Conservation (phyloP, 1,284 basidiomycete genomes). For the Ceraceosorus guamensis region DNA sequence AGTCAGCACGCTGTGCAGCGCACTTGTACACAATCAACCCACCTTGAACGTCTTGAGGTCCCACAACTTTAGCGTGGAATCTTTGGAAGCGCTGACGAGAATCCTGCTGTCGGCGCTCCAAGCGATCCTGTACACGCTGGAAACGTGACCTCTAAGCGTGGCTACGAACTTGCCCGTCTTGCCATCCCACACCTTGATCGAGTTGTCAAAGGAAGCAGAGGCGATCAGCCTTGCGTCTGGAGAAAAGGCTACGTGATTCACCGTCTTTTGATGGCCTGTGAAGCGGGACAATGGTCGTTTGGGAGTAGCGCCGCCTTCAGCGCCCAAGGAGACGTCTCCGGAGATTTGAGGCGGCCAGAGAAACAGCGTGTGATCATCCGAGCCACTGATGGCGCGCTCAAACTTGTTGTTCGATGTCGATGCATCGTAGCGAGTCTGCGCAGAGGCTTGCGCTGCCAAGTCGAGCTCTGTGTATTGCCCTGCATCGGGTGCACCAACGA, state of each 20-base stretch:
- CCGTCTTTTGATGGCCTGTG: constrained; percentile 90
- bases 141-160: constrained; percentile 84
- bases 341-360: constrained; percentile 42
- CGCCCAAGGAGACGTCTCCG: constrained; percentile 64
- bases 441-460: constrained; percentile 10
- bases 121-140: constrained; percentile 83
- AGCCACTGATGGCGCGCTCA: constrained; percentile 66
- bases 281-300: constrained; percentile 80
- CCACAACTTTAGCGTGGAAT: constrained; percentile 65
- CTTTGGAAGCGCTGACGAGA: constrained; percentile 88
- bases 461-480: constrained; percentile 19
- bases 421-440: constrained; percentile 59
- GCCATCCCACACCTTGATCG: constrained; percentile 76
- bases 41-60: constrained; percentile 59
- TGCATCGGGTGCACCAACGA: constrained; percentile 79
- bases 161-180: constrained; percentile 67
- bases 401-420: constrained; percentile 56
- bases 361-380: constrained; percentile 72
- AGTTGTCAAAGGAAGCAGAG: constrained; percentile 83
- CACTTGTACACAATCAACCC: constrained; percentile 23
- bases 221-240: constrained; percentile 89
- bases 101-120: constrained; percentile 92
- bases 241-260: constrained; percentile 89
- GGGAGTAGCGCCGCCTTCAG: constrained; percentile 61
- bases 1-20: background rate